phyloP scores from a whole-genome alignment of 2,329 filamentous ascomycete species.

The Pseudonectria buxi region DNA sequence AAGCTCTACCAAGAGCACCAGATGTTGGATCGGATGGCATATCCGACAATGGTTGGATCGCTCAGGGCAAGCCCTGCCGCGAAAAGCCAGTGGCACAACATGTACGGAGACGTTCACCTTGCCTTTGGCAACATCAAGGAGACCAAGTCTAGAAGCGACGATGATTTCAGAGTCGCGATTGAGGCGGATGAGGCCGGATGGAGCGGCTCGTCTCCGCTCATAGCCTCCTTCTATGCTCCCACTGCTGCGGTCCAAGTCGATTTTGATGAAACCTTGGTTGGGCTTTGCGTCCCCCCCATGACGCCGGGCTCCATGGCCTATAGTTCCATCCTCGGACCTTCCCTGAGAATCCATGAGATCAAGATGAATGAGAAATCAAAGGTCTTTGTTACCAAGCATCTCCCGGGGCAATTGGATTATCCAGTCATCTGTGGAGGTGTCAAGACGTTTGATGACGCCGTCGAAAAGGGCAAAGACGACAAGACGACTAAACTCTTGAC shows the following conservation, averaged over 20 bases:
- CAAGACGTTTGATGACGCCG: conserved; percentile 12
- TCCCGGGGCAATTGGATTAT: conserved; percentile 28
- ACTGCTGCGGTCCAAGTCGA: conserved; percentile 28
- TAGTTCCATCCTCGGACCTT: conserved; percentile 15
- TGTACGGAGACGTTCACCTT: conserved; percentile 35
- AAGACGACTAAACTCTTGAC: conserved; percentile 21
- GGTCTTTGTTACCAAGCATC: conserved; percentile 32
- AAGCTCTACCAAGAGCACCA: conserved; percentile 18
- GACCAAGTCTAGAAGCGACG: conserved; percentile 16
- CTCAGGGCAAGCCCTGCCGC: conserved; percentile 19
- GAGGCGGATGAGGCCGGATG: conserved; percentile 30
- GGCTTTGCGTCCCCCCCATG: conserved; percentile 25
- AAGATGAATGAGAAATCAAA: conserved; percentile 19
- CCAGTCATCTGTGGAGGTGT: conserved; percentile 19
- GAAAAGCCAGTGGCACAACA: conserved; percentile 25
- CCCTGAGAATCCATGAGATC: conserved; percentile 27
- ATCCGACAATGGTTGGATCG: conserved; percentile 26
- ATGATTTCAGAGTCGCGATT: conserved; percentile 27
- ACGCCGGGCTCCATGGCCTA: conserved; percentile 19
- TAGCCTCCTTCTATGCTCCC: conserved; percentile 36
- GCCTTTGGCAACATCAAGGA: conserved; percentile 32
- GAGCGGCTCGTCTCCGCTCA: conserved; percentile 31
- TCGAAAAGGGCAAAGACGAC: conserved; percentile 13
- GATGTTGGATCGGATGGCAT: conserved; percentile 9
- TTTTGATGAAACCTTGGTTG: conserved; percentile 23